Evolutionary conservation across 129 eudicot species (phyloP), one percentile per base, ranked within the genome.

Genomic region (Pseudognaphalium luteoalbum): DNA sequence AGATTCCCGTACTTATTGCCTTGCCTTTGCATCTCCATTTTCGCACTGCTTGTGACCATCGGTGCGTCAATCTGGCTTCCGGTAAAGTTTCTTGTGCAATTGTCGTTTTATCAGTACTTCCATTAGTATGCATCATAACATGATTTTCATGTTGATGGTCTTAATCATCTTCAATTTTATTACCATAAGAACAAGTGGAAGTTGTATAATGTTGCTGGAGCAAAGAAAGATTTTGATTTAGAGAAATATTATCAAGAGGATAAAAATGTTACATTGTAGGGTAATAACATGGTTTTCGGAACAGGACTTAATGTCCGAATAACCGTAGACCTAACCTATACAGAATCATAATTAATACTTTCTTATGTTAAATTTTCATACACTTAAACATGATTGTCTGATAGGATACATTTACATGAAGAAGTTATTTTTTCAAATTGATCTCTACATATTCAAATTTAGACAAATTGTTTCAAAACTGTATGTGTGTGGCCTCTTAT

Each of bases 1-100:
- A 93, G 98, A 81, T 93, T 90, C 81, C 98, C 98, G 22, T 93
- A 93, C 83, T 87, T 93, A 71, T 78, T 93, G 85, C 98, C 98
- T 34, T 93, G 96, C 83, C 88, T 93, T 17, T 60, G 59, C 33
- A 86, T 82, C 80, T 90, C 98, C 70, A 20, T 88, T 50, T 81
- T 87, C 28, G 92, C 95, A 42, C 66, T 87, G 41, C 56, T 79
- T 57, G 96, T 90, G 51, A 86, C 84, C 44, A 63, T 90, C 6
- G 86, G 78, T 58, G 78, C 85, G 54, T 30, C 12, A 64, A 72
- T 88, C 79, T 88, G 92, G 92, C 91, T 93, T 80, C 97, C 95
- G 90, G 98, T 90, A 80, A 14, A 84, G 83, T 76, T 64, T 71
- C 70, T 42, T 52, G 29, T 76, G n/a, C 32, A 73, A 21, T 44